These are phyloP conservation scores for Aspergillus ruber DNA, from an alignment of 2,329 filamentous ascomycete species.

Conservation along the genomic window DNA sequence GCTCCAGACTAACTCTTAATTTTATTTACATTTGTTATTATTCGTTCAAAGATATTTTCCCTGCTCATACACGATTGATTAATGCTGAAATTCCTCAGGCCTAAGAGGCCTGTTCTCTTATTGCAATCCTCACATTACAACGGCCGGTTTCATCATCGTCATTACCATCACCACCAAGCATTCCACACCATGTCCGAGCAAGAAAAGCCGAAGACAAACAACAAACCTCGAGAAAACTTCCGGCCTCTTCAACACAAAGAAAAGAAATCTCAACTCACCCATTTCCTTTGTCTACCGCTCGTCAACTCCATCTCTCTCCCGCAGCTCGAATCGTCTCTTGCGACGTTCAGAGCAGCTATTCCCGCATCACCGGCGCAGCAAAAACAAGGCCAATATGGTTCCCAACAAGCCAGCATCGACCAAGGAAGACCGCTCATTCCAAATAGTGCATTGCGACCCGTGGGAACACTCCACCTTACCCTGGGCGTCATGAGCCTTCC, in stretches of 20 bases:
- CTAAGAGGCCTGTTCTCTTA: slow-evolving; percentile 1
- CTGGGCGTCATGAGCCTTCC: slow-evolving; percentile 76
- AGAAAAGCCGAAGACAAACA: background rate
- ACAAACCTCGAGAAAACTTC: slow-evolving; percentile 1
- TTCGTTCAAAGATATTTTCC: too few species aligned
- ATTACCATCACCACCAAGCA: background rate
- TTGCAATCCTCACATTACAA: background rate
- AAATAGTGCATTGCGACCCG: slow-evolving; percentile 62
- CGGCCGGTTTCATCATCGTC: slow-evolving; percentile 1
- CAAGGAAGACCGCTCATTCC: slow-evolving; percentile 46
- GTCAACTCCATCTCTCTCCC: slow-evolving; percentile 54
- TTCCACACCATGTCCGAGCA: slow-evolving; percentile 5
- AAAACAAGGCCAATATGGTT: slow-evolving; percentile 2
- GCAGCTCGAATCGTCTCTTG: slow-evolving; percentile 59
- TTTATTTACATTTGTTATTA: too few species aligned
- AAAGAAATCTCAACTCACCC: slow-evolving; percentile 34
- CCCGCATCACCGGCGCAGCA: slow-evolving; percentile 9
- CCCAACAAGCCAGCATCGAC: slow-evolving; percentile 26
- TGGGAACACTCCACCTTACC: slow-evolving; percentile 78
- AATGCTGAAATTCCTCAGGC: background rate
- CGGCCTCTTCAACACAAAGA: slow-evolving; percentile 1
- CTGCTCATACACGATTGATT: too few species aligned
- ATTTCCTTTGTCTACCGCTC: slow-evolving; percentile 52
- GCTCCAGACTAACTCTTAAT: background rate
- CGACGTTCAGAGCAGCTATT: slow-evolving; percentile 56